These are phyloP conservation scores for Fusarium domesticum DNA, from an alignment of 2,329 filamentous ascomycete genomes.

Conservation along the genomic window DNA sequence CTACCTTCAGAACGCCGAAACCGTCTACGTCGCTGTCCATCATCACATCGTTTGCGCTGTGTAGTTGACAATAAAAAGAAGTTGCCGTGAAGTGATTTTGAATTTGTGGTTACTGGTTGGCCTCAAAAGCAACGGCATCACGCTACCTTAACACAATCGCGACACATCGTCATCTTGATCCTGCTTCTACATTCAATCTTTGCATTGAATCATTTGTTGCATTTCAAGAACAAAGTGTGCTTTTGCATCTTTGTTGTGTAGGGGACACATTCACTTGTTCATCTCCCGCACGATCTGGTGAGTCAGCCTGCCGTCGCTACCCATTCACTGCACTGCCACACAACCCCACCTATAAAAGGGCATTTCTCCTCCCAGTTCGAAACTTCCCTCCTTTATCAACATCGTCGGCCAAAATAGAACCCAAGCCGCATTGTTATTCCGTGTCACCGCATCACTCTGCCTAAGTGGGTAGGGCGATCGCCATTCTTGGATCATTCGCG, in stretches of 20 bases:
- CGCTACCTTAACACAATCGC: neutral
- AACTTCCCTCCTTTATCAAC: constrained; percentile 25
- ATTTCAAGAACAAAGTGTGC: constrained; percentile 18
- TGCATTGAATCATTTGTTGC: constrained; percentile 13
- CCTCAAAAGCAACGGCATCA: neutral
- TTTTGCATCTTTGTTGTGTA: constrained; percentile 43
- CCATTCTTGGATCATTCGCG: constrained; percentile 1
- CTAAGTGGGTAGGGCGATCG: constrained; percentile 18
- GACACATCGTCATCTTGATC: constrained; percentile 4
- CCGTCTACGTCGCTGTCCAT: constrained; percentile 32
- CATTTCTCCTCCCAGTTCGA: constrained; percentile 20
- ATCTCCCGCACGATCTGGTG: constrained; percentile 78
- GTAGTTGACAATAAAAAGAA: constrained; percentile 39
- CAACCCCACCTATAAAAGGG: constrained; percentile 25
- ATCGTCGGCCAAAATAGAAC: no score
- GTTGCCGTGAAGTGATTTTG: constrained; percentile 35
- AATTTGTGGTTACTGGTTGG: neutral
- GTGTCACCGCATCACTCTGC: constrained; percentile 21
- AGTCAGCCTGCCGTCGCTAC: constrained; percentile 29
- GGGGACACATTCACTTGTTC: constrained; percentile 99
- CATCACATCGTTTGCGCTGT: constrained; percentile 35
- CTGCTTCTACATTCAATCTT: constrained; percentile 21
- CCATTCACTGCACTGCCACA: constrained; percentile 25
- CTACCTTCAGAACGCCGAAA: constrained; percentile 33
- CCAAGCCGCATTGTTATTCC: no score